Conservation (phyloP, 345 rosid species). For the Erysimum cheiranthoides region DNA sequence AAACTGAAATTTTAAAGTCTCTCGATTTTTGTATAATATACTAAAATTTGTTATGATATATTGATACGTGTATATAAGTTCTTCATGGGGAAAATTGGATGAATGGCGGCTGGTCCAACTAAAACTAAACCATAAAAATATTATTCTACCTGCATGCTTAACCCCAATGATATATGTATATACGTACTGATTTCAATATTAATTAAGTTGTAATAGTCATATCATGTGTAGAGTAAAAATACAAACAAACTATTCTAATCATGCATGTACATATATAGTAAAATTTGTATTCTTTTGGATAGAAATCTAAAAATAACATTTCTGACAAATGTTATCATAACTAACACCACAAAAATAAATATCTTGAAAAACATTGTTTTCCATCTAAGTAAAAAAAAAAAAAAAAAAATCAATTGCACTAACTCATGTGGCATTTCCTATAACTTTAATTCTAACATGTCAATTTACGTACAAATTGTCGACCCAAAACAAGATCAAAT, state of each 20-base stretch:
- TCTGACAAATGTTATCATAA: background rate
- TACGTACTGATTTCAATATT: slow-evolving; percentile 2
- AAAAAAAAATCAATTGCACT: no score
- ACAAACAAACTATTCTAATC: background rate
- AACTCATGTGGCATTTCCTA: background rate
- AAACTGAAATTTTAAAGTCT: background rate
- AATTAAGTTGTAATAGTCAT: background rate
- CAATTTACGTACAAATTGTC: background rate
- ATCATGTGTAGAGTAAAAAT: background rate
- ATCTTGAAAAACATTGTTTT: no score
- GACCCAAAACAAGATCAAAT: background rate
- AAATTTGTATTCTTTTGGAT: no score
- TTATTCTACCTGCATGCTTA: background rate
- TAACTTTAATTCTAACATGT: background rate
- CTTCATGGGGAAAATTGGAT: slow-evolving; percentile 12
- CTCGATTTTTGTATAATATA: background rate
- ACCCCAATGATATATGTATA: slow-evolving; percentile 20
- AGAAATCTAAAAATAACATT: no score
- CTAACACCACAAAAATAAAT: background rate
- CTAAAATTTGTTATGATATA: background rate
- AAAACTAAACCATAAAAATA: background rate
- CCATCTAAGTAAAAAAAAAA: no score
- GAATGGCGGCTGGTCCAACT: slow-evolving; percentile 38
- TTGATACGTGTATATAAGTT: background rate
- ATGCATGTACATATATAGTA: no score